Evolutionary conservation across 805 yeast species (phyloP), one percentile per base, ranked within the genome.

Genomic region (Zygoascus tannicola): DNA sequence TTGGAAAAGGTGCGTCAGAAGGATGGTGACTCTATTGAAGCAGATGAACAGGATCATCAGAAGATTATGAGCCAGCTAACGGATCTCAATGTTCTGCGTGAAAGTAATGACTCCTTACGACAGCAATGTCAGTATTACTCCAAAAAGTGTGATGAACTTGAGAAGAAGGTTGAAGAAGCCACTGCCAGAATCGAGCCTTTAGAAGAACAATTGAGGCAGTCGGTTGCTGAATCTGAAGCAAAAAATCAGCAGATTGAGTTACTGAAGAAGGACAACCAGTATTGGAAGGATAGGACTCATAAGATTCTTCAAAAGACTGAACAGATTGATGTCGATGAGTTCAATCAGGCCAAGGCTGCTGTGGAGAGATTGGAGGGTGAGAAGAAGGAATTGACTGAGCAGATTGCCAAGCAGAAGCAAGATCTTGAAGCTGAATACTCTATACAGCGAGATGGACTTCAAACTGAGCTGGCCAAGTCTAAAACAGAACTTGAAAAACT

Each of bases 61-160:
- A 66, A 69, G 35, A 56, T 81, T 18, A 46, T 71, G 45, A 69
- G 70, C 40, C 80, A 78, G 53, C 63, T 80, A 41, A 73, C 78
- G 45, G 81, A 81, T 50, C 59, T 82, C 58, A 77, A 75, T 51
- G 64, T 81, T 21, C 60, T 82, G 44, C 68, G 83, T 42, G 90
- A 82, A 58, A 80, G 85, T 52, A 82, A 82, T 53, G 64, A 69
- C 5, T 74, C 84, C 1, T 66, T 82, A 50, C 70, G 88, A 41
- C 66, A 67, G 44, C 85, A 80, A 43, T 63, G 69, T 44, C 57
- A 59, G 20, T 47, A 55, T 3, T 60, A 60, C 35, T 45, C 57
- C 19, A 50, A 55, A 14, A 62, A 57, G 42, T 62, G 67, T 12
- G 51, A 55, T 34, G 59, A 58, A 4, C 64, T 80, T 33, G 75